Evolutionary conservation across 306 rosid species (phyloP), one percentile per base, ranked within the genome.

Genomic region (Phaseolus lunatus): DNA sequence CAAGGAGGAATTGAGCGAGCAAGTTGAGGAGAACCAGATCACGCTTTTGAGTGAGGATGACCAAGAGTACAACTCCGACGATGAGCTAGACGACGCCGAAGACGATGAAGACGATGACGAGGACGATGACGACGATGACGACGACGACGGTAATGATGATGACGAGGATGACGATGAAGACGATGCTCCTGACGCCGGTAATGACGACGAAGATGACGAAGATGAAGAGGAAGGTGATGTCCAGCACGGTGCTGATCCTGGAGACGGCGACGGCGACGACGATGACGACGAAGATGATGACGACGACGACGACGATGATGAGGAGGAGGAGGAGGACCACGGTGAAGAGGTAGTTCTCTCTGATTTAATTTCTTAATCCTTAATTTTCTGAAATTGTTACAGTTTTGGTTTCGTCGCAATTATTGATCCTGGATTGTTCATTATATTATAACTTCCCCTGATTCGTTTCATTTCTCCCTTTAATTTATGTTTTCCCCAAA

Each of bases 161-260:
- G 81, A 75, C 0, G 84, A 73, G 0, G 90, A 59, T 12, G 87
- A 67, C 7, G 53, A 43, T 0, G 80, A 75, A 0, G 84, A 73
- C 0, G 96, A 58, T 37, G 88, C 62, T 87, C 88, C 65, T 77
- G 89, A 81, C 9, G 91, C 80, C 4, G 97, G 83, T 14, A 90
- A 41, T 15, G 96, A 86, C 6, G 89, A 82, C 18, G 90, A 73
- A 0, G 91, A 53, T 0, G 96, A 87, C 0, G 89, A 14, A 0
- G 88, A 79, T 19, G 82, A 24, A 18, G 79, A 35, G 23, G 91
- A 73, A 14, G 78, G 33, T 9, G 81, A 66, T 11, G 84, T 39
- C 13, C 77, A 29, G 44, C 75, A 56, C 7, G 85, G 80, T 16
- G 87, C 81, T 29, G 83, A 29, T 18, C 79, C 76, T 9, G 89